phyloP scores from a whole-genome alignment of 306 rosid genomes.

The Mucuna pruriens region DNA sequence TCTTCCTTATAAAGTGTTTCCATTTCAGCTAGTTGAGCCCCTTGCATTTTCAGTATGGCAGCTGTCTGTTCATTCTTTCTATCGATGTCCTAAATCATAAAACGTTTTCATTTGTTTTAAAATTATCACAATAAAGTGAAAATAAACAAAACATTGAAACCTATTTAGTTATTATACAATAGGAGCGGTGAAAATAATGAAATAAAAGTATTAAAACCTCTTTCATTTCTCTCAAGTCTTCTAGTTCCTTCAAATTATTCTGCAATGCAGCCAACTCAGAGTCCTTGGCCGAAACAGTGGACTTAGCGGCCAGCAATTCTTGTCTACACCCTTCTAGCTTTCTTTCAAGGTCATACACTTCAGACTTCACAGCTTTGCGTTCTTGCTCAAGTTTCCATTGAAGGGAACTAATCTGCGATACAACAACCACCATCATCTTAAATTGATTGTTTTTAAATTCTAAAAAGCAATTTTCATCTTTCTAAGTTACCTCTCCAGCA shows the following conservation, averaged over 20 bases:
- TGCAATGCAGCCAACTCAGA: slow-evolving; percentile 69
- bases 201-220: slow-evolving; percentile 56
- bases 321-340: slow-evolving; percentile 62
- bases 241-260: slow-evolving; percentile 79
- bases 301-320: slow-evolving; percentile 61
- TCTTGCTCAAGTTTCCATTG: slow-evolving; percentile 70
- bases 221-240: slow-evolving; percentile 96
- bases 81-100: slow-evolving; percentile 76
- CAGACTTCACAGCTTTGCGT: slow-evolving; percentile 60
- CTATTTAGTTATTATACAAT: slow-evolving; percentile 2
- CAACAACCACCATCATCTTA: slow-evolving; percentile 34
- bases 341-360: slow-evolving; percentile 64
- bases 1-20: slow-evolving; percentile 93
- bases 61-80: slow-evolving; percentile 98
- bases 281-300: slow-evolving; percentile 64
- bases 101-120: neutral
- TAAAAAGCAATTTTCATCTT: slow-evolving; percentile 6
- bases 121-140: slow-evolving; percentile 8
- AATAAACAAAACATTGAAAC: neutral
- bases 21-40: slow-evolving; percentile 88
- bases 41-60: slow-evolving; percentile 91
- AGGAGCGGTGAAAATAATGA: neutral
- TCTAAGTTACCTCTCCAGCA: slow-evolving; percentile 68
- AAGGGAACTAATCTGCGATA: slow-evolving; percentile 62
- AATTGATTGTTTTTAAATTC: slow-evolving; percentile 18